Evolutionary conservation across 2,329 filamentous ascomycete species (phyloP).

Genomic region (Paracoccidioides brasiliensis): DNA sequence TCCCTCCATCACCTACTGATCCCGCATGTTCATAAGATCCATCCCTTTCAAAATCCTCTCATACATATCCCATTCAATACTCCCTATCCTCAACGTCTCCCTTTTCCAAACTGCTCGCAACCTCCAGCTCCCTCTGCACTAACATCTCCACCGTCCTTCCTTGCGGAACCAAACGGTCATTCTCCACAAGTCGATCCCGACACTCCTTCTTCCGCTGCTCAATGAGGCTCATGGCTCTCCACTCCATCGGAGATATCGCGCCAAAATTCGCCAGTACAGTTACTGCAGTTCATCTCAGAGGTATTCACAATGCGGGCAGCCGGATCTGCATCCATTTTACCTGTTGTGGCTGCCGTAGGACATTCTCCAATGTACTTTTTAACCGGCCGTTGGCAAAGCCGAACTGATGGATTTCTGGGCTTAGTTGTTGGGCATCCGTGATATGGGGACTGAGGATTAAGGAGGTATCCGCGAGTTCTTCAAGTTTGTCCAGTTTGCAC

Average conservation of each 20-base stretch:
- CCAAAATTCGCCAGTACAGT: constrained; percentile 19
- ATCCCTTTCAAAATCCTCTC: constrained; percentile 3
- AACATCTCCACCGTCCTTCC: background rate
- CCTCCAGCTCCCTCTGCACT: constrained; percentile 1
- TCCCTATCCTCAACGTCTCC: background rate
- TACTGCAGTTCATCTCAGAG: constrained; percentile 18
- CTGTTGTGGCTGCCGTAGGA: constrained; percentile 10
- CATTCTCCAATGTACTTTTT: constrained; percentile 13
- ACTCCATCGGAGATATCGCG: constrained; percentile 13
- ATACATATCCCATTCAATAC: constrained; percentile 2
- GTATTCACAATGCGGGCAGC: constrained; percentile 14
- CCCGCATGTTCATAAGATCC: constrained; percentile 4
- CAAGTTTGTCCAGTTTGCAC: constrained; percentile 17
- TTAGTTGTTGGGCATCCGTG: constrained; percentile 11
- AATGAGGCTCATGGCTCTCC: constrained; percentile 14
- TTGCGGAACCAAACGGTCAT: constrained; percentile 9
- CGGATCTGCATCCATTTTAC: constrained; percentile 15
- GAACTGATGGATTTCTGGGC: constrained; percentile 11
- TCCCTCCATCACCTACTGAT: constrained; percentile 5
- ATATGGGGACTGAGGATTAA: constrained; percentile 16
- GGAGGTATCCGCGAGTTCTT: constrained; percentile 18
- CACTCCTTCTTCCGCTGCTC: constrained; percentile 13
- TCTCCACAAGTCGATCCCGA: constrained; percentile 13
- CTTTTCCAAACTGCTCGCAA: background rate
- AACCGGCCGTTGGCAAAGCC: constrained; percentile 12